A percentile compares a stretch with the other conserved stretches of the same genome.
Conservation (phyloP, 2,329 filamentous ascomycete genomes). For the Microdochium paspali region DNA sequence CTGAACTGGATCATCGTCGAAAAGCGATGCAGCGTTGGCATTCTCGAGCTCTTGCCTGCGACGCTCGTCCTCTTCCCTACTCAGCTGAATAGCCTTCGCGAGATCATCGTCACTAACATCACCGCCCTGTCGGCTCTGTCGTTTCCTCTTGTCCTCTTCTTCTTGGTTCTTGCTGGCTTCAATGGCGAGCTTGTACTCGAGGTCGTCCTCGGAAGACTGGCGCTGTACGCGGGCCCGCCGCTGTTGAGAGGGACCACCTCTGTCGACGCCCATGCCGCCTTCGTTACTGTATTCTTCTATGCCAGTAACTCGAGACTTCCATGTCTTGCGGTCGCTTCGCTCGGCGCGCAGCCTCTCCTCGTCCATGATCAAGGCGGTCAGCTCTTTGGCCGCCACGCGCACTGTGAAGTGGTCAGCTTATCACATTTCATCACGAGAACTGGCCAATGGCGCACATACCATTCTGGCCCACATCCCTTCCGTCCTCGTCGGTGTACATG, state of each 20-base stretch:
- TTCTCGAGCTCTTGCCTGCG: slow-evolving; percentile 81
- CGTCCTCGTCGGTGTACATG: slow-evolving; percentile 91
- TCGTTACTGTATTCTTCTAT: slow-evolving; percentile 68
- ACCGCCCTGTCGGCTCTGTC: slow-evolving; percentile 49
- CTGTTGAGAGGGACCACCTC: slow-evolving; percentile 22
- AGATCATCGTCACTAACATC: slow-evolving; percentile 71
- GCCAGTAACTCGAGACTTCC: slow-evolving; percentile 93
- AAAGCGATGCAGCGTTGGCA: slow-evolving; percentile 76
- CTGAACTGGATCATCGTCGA: slow-evolving; percentile 64
- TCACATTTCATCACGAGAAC: slow-evolving; percentile 3
- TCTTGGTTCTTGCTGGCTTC: slow-evolving; percentile 94
- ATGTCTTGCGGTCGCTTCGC: slow-evolving; percentile 82
- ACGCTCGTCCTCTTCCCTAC: slow-evolving; percentile 87
- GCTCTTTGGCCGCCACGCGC: slow-evolving; percentile 88
- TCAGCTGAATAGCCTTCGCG: slow-evolving; percentile 89
- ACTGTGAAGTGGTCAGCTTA: slow-evolving; percentile 46
- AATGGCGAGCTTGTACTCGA: slow-evolving; percentile 82
- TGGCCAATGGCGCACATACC: slow-evolving; percentile 47
- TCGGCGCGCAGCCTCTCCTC: slow-evolving; percentile 88
- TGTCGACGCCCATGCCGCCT: slow-evolving; percentile 15
- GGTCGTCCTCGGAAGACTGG: slow-evolving; percentile 69
- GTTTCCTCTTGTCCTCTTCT: slow-evolving; percentile 75
- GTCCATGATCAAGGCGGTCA: slow-evolving; percentile 84
- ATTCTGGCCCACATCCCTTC: slow-evolving; percentile 90
- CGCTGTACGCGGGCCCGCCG: slow-evolving; percentile 39